Conservation (phyloP, 2,329 filamentous ascomycete species). For the Geosmithia flava region DNA sequence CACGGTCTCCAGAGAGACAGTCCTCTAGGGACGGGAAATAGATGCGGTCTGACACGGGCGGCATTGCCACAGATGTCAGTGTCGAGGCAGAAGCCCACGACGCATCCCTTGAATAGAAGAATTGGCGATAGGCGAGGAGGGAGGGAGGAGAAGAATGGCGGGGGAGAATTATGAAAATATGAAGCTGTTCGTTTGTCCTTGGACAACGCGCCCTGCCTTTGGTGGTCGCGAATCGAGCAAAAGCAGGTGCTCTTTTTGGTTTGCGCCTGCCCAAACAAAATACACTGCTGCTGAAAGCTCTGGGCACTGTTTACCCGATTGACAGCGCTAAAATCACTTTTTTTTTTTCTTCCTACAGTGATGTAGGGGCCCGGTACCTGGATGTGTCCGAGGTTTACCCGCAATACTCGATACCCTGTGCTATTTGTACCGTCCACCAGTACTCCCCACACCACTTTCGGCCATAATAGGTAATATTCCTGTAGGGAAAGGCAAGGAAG, state of each 20-base stretch:
- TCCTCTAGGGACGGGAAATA: conserved; percentile 80
- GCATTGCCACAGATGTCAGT: conserved; percentile 52
- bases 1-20: conserved; percentile 68
- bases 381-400: neutral
- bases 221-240: neutral
- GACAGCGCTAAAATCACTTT: neutral
- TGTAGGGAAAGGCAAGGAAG: no score
- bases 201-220: neutral
- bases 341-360: neutral
- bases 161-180: neutral
- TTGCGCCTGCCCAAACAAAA: neutral
- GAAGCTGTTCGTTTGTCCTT: neutral
- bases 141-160: neutral
- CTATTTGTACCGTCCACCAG: no score
- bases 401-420: neutral
- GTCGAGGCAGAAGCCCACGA: conserved; percentile 22
- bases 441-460: no score
- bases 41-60: conserved; percentile 53
- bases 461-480: no score
- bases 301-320: neutral
- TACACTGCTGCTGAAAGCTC: neutral
- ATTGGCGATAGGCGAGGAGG: neutral
- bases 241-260: neutral
- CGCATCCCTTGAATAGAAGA: conserved; percentile 18
- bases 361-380: neutral